These are phyloP conservation scores for Aquilaria malaccensis DNA, from an alignment of 345 rosid genomes.

Conservation along the genomic window DNA sequence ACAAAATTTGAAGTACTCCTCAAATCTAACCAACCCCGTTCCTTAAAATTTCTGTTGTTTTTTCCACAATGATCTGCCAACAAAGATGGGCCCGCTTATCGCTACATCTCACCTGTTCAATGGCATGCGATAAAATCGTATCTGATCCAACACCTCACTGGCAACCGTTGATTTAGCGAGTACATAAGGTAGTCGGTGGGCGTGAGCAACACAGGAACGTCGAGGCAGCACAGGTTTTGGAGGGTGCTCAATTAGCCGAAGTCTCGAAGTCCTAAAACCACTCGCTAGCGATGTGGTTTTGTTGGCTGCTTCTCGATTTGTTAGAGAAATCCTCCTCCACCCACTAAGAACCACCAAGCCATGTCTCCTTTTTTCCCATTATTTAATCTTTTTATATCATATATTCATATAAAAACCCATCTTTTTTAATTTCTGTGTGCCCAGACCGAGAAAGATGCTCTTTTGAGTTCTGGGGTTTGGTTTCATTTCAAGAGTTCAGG, in stretches of 20 bases:
- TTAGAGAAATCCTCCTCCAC: slow-evolving; percentile 46
- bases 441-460: slow-evolving; percentile 9
- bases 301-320: slow-evolving; percentile 32
- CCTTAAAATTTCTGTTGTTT: too few species aligned
- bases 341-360: slow-evolving; percentile 42
- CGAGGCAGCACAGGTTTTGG: slow-evolving; percentile 13
- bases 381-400: slow-evolving; percentile 3
- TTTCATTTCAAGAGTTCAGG: slow-evolving; percentile 10
- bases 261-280: slow-evolving; percentile 30
- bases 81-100: background rate
- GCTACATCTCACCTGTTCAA: background rate
- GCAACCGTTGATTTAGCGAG: slow-evolving; percentile 11
- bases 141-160: background rate
- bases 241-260: background rate
- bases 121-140: too few species aligned
- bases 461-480: slow-evolving; percentile 28
- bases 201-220: slow-evolving; percentile 1
- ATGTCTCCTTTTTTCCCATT: slow-evolving; percentile 8
- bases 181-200: background rate
- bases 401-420: slow-evolving; percentile 7
- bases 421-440: slow-evolving; percentile 7
- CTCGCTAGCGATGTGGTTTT: slow-evolving; percentile 66
- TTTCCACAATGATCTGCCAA: too few species aligned
- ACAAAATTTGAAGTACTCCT: too few species aligned
- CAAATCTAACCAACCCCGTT: too few species aligned